Conservation (phyloP, 208 protist species). For the Tetramitus jugosus region DNA sequence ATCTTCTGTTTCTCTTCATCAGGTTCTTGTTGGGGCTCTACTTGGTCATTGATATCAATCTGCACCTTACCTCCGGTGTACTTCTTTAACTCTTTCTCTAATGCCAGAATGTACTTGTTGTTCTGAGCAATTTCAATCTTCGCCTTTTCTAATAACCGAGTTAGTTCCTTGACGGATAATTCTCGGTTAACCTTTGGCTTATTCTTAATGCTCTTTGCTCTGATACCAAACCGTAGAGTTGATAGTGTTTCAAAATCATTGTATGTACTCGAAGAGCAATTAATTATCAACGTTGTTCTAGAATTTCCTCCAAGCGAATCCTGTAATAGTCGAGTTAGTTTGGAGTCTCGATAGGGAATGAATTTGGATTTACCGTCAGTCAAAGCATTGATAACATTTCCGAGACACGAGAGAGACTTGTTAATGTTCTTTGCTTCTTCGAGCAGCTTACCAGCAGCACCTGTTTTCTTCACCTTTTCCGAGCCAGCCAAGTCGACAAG, state of each 20-base stretch:
- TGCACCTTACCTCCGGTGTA: not conserved
- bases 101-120: slow-evolving; percentile 38
- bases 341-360: slow-evolving; percentile 73
- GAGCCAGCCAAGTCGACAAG: slow-evolving; percentile 22
- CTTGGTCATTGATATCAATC: not conserved
- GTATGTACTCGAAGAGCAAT: slow-evolving; percentile 54
- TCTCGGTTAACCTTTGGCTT: slow-evolving; percentile 41
- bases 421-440: slow-evolving; percentile 53
- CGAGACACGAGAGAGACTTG: slow-evolving; percentile 41
- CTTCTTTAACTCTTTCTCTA: slow-evolving; percentile 26
- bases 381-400: slow-evolving; percentile 71
- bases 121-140: slow-evolving; percentile 44
- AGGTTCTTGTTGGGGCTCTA: not conserved
- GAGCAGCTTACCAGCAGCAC: slow-evolving; percentile 35
- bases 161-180: slow-evolving; percentile 42
- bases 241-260: slow-evolving; percentile 74
- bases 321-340: slow-evolving; percentile 72
- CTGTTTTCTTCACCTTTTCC: slow-evolving; percentile 13
- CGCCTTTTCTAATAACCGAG: slow-evolving; percentile 40
- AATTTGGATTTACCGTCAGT: slow-evolving; percentile 54
- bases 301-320: slow-evolving; percentile 70
- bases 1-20: not conserved
- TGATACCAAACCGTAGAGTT: slow-evolving; percentile 51
- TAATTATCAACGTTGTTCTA: slow-evolving; percentile 62
- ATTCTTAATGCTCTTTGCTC: slow-evolving; percentile 53